Percentiles rank a stretch among this genome's conserved stretches.
These are phyloP conservation scores for Fusarium paranaense DNA, from an alignment of 2,329 filamentous ascomycete genomes.

Conservation along the genomic window DNA sequence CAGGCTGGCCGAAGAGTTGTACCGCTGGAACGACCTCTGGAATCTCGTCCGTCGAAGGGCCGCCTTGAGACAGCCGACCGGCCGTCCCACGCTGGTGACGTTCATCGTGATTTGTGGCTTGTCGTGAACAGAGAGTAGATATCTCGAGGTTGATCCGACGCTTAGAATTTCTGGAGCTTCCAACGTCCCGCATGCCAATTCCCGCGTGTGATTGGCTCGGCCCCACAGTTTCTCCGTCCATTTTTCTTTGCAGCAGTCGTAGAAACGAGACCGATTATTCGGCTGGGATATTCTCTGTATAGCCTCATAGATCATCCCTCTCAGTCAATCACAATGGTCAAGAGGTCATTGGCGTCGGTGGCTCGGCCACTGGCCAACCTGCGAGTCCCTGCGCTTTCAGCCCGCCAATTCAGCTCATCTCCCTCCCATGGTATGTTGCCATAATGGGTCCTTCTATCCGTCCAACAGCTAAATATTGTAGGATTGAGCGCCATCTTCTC, in stretches of 20 bases:
- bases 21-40: slow-evolving; percentile 57
- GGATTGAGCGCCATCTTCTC: slow-evolving; percentile 58
- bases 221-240: slow-evolving; percentile 46
- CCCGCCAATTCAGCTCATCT: slow-evolving; percentile 47
- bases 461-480: slow-evolving; percentile 22
- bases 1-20: slow-evolving; percentile 58
- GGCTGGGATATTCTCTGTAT: slow-evolving; percentile 1
- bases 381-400: slow-evolving; percentile 12
- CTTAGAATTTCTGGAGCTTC: slow-evolving; percentile 45
- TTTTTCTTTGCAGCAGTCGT: slow-evolving; percentile 14
- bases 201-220: slow-evolving; percentile 52
- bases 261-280: not conserved
- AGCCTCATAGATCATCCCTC: slow-evolving; percentile 13
- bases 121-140: slow-evolving; percentile 30
- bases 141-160: slow-evolving; percentile 31
- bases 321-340: slow-evolving; percentile 27
- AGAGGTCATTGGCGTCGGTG: slow-evolving; percentile 41
- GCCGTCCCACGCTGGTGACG: slow-evolving; percentile 71
- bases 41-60: slow-evolving; percentile 69
- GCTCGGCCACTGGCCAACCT: slow-evolving; percentile 40
- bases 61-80: slow-evolving; percentile 77
- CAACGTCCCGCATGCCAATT: slow-evolving; percentile 36
- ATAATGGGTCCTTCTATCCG: slow-evolving; percentile 20
- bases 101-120: slow-evolving; percentile 62
- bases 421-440: slow-evolving; percentile 44